Conservation (phyloP, 345 rosid genomes). For the Pugionium dolabratum region DNA sequence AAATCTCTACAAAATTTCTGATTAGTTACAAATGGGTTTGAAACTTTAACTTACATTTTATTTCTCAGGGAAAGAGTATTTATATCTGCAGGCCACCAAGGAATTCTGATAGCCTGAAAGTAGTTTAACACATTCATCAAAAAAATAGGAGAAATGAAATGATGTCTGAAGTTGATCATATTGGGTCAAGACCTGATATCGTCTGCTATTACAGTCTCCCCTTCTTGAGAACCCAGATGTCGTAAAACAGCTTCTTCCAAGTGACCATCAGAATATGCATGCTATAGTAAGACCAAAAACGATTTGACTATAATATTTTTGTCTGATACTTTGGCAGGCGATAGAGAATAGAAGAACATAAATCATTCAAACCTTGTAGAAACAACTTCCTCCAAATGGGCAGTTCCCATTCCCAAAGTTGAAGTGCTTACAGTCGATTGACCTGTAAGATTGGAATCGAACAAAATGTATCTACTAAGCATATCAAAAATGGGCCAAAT, state of each 20-base stretch:
- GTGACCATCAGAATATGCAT: constrained; percentile 71
- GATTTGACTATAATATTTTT: background rate
- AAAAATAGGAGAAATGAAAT: background rate
- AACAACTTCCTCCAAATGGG: constrained; percentile 89
- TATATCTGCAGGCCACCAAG: constrained; percentile 53
- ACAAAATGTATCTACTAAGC: background rate
- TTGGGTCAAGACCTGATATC: constrained; percentile 40
- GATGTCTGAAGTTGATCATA: constrained; percentile 2
- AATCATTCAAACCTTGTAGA: constrained; percentile 62
- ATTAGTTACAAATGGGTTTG: constrained; percentile 8
- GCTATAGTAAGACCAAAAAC: constrained; percentile 47
- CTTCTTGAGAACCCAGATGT: constrained; percentile 74
- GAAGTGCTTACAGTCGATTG: constrained; percentile 82
- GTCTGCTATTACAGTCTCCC: constrained; percentile 60
- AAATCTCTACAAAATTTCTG: background rate
- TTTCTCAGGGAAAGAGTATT: constrained; percentile 1
- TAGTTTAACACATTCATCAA: constrained; percentile 17
- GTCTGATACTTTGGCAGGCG: background rate
- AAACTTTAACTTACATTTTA: constrained; percentile 25
- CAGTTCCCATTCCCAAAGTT: constrained; percentile 84
- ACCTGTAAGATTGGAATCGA: constrained; percentile 33
- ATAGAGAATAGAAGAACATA: background rate
- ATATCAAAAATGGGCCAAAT: background rate
- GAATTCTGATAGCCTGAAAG: constrained; percentile 71
- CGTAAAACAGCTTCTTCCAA: constrained; percentile 73